A percentile compares a stretch with the other conserved stretches of the same genome.
phyloP scores from a whole-genome alignment of 2,329 filamentous ascomycete species.

The Rutstroemia sp. region DNA sequence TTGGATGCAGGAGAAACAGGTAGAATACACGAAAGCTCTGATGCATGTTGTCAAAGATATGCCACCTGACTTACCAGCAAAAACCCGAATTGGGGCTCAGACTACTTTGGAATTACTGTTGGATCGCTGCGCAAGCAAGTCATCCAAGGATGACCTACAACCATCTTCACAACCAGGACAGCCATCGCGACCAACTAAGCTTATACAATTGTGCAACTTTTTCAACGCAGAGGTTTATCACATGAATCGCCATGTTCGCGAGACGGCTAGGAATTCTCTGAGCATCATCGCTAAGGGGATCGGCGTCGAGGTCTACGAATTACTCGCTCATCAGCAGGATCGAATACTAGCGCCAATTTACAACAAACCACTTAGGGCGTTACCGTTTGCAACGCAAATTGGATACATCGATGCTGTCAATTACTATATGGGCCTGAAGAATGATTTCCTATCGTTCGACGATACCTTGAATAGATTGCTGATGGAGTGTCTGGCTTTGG shows the following conservation, averaged over 20 bases:
- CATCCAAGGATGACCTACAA: conserved; percentile 70
- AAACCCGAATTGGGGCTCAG: conserved; percentile 76
- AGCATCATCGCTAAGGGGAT: conserved; percentile 74
- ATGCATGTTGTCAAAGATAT: conserved; percentile 99
- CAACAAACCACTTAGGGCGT: conserved; percentile 83
- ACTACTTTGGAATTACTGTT: conserved; percentile 75
- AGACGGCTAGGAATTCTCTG: conserved; percentile 75
- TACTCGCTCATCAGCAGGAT: conserved; percentile 86
- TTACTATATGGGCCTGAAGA: conserved; percentile 84
- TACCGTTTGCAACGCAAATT: conserved; percentile 93
- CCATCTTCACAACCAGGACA: conserved; percentile 43
- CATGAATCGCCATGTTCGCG: conserved; percentile 91
- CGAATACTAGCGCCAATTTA: conserved; percentile 86
- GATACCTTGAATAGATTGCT: conserved; percentile 84
- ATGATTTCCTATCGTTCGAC: conserved; percentile 85
- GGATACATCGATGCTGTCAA: conserved; percentile 97
- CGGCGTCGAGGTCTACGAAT: conserved; percentile 73
- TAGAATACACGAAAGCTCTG: conserved; percentile 83
- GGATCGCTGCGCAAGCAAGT: conserved; percentile 67
- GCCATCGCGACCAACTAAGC: conserved; percentile 54
- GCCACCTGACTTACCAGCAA: conserved; percentile 86
- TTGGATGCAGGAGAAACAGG: conserved; percentile 77
- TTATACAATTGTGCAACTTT: conserved; percentile 72
- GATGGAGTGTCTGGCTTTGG: conserved; percentile 87
- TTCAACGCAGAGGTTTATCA: conserved; percentile 86